Conservation (phyloP, 2,329 filamentous ascomycete species). For the Botrytis byssoidea region DNA sequence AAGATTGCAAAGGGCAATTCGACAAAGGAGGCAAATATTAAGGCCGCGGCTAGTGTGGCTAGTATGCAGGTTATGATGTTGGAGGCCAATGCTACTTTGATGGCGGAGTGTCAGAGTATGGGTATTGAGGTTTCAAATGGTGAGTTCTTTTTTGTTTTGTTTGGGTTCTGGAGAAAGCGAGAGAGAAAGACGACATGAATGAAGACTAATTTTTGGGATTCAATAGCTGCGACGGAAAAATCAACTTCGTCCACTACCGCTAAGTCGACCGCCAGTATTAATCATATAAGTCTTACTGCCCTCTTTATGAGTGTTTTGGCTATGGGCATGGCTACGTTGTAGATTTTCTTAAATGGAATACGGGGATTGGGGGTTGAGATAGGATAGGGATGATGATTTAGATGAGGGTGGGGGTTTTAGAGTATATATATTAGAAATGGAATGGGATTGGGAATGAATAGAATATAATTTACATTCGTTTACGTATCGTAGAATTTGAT, state of each 20-base stretch:
- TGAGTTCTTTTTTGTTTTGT: neutral
- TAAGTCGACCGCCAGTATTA: neutral
- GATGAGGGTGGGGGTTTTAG: neutral
- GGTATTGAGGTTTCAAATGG: neutral
- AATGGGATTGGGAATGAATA: neutral
- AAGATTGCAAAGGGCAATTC: conserved; percentile 41
- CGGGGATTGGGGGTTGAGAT: neutral
- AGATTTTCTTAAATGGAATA: neutral
- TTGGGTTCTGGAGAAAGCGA: neutral
- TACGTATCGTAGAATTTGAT: neutral
- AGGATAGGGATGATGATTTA: neutral
- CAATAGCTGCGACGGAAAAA: conserved; percentile 1
- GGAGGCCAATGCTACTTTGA: conserved; percentile 41
- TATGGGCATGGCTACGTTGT: neutral
- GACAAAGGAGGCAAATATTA: conserved; percentile 41
- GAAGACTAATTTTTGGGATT: neutral
- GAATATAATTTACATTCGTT: neutral
- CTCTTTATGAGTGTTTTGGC: conserved; percentile 10
- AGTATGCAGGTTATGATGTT: conserved; percentile 38
- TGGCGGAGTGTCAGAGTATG: conserved; percentile 23
- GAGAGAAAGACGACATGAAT: neutral
- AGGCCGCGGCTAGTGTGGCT: conserved; percentile 41
- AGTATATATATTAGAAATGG: neutral
- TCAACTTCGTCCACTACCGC: neutral
- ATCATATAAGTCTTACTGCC: neutral